Base-by-base conservation (phyloP, 768 basidiomycete genomes). In the Rhodocollybia butyracea region DNA sequence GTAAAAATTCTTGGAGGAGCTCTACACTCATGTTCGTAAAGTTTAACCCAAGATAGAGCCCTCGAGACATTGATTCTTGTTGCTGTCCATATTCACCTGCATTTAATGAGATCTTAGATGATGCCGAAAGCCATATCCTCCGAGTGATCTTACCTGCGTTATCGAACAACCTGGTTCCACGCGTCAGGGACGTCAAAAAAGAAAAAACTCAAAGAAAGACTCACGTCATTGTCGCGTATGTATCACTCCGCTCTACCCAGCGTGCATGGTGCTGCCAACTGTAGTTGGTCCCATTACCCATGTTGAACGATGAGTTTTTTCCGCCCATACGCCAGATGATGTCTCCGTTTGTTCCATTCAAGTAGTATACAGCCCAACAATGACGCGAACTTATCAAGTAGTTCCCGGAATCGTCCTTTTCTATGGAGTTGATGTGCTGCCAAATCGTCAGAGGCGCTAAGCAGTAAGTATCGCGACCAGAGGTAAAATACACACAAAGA, bases 311-410 rank as follows among this genome's bases (percentile, higher is more conserved):
- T 1, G 57, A 59, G 31, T 45, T 45, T 31, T 60, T 61, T 1
- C 62, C 62, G 6, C 62, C 62, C 21, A 63, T 58, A 3, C 60
- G 56, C 62, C 62, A 63, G 5, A 61, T 22, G 42, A 63, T 61
- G 10, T 55, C 57, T 13, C 62, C 62, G 39, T 53, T 59, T 12
- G 34, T 48, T 30, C 50, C 53, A 46, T 56, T 57, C 13, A 63
- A 53, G 30, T 61, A 59, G 36, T 61, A 63, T 4, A 63, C 30
- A 32, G 62, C 57, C 45, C 56, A 48, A 30, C 41, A 55, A 46
- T 59, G 48, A 11, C 62, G 58, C n/a, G 56, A 43, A 15, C 58
- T 59, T n/a, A 63, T 52, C 22, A 61, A 54, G 27, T 58, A 63
- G 52, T 61, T 54, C n/a, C 62, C 62, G 3, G 15, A 36, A 2